phyloP scores from a whole-genome alignment of 306 rosid genomes.

The Alnus rubra region DNA sequence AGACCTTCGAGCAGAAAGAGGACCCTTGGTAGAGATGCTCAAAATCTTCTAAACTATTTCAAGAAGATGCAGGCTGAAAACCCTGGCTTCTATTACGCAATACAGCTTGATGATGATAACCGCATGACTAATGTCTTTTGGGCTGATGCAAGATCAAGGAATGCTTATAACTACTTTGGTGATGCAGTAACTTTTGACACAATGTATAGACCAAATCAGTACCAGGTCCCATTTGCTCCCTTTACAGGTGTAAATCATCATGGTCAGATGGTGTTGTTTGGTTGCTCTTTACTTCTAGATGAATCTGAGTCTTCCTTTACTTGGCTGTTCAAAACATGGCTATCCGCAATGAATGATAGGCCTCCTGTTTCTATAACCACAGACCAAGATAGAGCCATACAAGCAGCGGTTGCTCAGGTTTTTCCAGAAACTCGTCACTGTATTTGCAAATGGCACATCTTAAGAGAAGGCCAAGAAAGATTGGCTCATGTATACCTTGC shows the following conservation, averaged over 20 bases:
- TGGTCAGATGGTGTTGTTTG: constrained; percentile 74
- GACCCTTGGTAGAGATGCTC: constrained; percentile 79
- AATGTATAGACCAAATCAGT: constrained; percentile 76
- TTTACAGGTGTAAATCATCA: constrained; percentile 83
- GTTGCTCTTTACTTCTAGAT: constrained; percentile 76
- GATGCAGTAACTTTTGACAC: constrained; percentile 84
- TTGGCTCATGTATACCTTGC: constrained; percentile 72
- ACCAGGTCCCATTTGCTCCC: constrained; percentile 79
- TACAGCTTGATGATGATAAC: constrained; percentile 80
- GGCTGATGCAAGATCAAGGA: constrained; percentile 77
- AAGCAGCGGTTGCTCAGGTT: constrained; percentile 60
- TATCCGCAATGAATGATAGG: constrained; percentile 67
- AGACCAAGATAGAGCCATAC: constrained; percentile 80
- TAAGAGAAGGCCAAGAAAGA: constrained; percentile 86
- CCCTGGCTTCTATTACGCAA: constrained; percentile 72
- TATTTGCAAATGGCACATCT: constrained; percentile 87
- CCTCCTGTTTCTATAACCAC: constrained; percentile 73
- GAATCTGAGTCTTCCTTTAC: constrained; percentile 73
- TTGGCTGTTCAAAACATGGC: constrained; percentile 79
- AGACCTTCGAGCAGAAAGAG: constrained; percentile 53
- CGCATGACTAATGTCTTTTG: constrained; percentile 77
- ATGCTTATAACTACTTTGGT: constrained; percentile 70
- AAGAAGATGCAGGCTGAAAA: constrained; percentile 80
- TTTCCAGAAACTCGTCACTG: constrained; percentile 68
- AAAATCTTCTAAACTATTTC: constrained; percentile 71